Conservation (phyloP, 352 stramenopile species). For the Lagenidium sp. region DNA sequence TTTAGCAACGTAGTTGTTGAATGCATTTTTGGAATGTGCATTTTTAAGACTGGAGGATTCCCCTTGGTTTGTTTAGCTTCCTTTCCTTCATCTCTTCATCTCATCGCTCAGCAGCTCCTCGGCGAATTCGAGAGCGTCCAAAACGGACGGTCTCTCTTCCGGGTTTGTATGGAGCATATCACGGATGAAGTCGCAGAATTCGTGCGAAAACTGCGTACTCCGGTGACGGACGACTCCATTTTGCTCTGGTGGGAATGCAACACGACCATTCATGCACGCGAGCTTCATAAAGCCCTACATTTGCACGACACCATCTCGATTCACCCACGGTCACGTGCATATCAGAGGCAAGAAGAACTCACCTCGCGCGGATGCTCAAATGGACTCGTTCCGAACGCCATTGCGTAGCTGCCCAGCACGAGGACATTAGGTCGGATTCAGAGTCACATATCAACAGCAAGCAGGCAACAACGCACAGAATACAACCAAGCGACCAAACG, state of each 20-base stretch:
- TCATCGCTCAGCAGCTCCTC: constrained; percentile 69
- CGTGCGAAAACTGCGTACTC: constrained; percentile 52
- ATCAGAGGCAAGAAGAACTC: background rate
- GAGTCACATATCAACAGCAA: no score
- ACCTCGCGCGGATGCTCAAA: constrained; percentile 76
- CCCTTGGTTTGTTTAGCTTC: no score
- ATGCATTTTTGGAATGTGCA: no score
- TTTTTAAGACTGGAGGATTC: no score
- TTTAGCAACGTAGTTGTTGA: no score
- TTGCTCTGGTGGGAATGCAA: constrained; percentile 74
- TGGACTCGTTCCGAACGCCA: constrained; percentile 76
- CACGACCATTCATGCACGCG: constrained; percentile 67
- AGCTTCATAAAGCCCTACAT: constrained; percentile 75
- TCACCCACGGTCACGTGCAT: background rate
- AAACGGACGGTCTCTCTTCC: constrained; percentile 64
- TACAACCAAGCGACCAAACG: constrained; percentile 79
- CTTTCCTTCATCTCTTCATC: constrained; percentile 28
- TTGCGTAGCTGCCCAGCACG: constrained; percentile 70
- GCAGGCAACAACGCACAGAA: constrained; percentile 52
- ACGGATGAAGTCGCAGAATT: constrained; percentile 85
- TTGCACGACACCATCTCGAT: background rate
- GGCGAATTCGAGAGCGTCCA: constrained; percentile 77
- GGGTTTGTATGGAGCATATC: constrained; percentile 83
- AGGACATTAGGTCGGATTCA: no score
- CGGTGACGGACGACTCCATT: constrained; percentile 48